phyloP scores from a whole-genome alignment of 306 rosid species.

The Oemleria cerasiformis region DNA sequence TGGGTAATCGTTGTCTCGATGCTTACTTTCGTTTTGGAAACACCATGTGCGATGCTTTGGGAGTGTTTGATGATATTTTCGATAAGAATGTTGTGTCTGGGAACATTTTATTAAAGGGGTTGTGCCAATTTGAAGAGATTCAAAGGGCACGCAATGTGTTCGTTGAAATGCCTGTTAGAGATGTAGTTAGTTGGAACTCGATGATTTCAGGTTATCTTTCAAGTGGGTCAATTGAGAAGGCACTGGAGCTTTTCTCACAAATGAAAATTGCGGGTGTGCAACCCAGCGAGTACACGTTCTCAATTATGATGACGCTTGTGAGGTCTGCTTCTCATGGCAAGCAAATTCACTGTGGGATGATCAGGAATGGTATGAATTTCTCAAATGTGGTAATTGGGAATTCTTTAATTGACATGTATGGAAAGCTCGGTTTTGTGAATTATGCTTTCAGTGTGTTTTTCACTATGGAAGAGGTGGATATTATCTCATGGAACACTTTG shows the following conservation, averaged over 20 bases:
- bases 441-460: constrained; percentile 51
- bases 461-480: constrained; percentile 59
- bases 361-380: constrained; percentile 45
- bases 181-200: constrained; percentile 79
- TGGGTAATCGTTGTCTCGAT: constrained; percentile 69
- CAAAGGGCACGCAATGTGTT: constrained; percentile 45
- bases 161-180: constrained; percentile 70
- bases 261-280: constrained; percentile 59
- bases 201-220: constrained; percentile 58
- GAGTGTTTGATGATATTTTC: constrained; percentile 52
- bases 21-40: constrained; percentile 45
- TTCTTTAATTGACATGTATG: constrained; percentile 77
- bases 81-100: constrained; percentile 60
- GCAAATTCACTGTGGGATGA: constrained; percentile 62
- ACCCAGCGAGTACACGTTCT: constrained; percentile 69
- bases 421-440: constrained; percentile 54
- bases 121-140: constrained; percentile 43
- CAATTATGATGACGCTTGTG: constrained; percentile 51
- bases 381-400: constrained; percentile 66
- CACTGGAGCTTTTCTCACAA: constrained; percentile 41
- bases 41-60: constrained; percentile 42
- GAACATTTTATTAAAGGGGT: constrained; percentile 60
- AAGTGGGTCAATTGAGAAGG: constrained; percentile 40
- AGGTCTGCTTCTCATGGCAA: constrained; percentile 48
- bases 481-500: constrained; percentile 77